Evolutionary conservation across 352 stramenopile genomes (phyloP), one percentile per base, ranked within the genome.

Genomic region (Phytophthora palmivora): DNA sequence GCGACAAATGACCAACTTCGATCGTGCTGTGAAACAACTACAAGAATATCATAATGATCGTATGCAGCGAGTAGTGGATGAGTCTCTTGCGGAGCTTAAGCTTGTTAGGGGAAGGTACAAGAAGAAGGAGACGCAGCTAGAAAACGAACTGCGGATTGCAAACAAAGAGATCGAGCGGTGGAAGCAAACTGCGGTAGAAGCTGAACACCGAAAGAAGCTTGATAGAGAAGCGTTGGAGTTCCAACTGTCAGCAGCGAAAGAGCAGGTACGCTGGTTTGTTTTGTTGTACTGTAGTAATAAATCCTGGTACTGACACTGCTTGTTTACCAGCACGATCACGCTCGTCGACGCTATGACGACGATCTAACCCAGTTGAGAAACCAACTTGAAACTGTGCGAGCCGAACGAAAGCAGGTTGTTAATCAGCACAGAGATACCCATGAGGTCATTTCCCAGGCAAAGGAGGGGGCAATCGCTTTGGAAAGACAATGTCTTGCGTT

Each of bases 11-110:
- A 49, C 58, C 14, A 74, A 74, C 32, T 87, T 84, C 44, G 78
- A 88, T 44, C 53, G 60, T 24, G 72, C 78, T 7, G 55, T 87
- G 14, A 44, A 69, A n/a, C 71, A 88, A 53, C 63, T 90, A 28
- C 78, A 87, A 55, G 61, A 59, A 12, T 69, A 81, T 39, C 81
- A 90, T 37, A 70, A 88, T 22, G 72, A 84, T 8, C 77, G 70
- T 9, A 72, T 90, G 22, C 76, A 84, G 44, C 67, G 59, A 42
- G 78, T 87, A 0, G 70, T 85, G 15, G 65, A 79, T 8, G 78
- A 88, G 28, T 85, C 78, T 21, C 47, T 88, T 32, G 43, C 65
- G 1, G 78, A 90, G 43, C 55, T 90, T 10, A 86, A 90, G 28
- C 48, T 60, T 5, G 74, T 86, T 46, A 70, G 78, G 24, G 44